Base-by-base conservation (phyloP, 176 grass and related monocot genomes). In the Alloteropsis semialata region DNA sequence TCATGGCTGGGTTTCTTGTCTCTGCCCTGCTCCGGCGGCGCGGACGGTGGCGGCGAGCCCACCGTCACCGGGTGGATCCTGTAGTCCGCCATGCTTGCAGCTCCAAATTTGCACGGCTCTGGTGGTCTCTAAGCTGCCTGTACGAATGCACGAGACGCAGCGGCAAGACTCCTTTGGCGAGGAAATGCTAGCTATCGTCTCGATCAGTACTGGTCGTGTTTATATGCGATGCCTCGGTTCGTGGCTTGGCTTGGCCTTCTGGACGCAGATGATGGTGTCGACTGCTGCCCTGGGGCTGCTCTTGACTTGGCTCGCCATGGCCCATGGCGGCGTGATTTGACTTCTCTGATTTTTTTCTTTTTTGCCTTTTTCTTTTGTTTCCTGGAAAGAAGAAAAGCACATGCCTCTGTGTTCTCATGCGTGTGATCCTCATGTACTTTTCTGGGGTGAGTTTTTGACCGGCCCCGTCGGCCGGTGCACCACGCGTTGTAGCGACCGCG, bases 41-140 rank as follows among this genome's bases (percentile, higher is more conserved):
- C 74, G 0, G 82, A 71, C 46, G 86, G 60, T 25, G 24, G 27
- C 22, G 78, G 81, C 32, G 74, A 60, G 30, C 84, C 92, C 62
- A 79, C 48, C 71, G 44, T 78, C 13, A 67, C 79, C 17, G 96
- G 96, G 51, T 98, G 86, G 79, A 98, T 89, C 53, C 70, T 91
- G 30, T 95, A 53, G 53, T 88, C 87, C n/a, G 81, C 72, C 90
- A 86, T 94, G 80, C 3, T 48, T 29, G 30, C 8, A 27, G 54
- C 56, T 37, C 29, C 51, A 21, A 77, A 43, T 41, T 53, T 19
- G 5, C 5, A 58, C 67, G 67, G 5, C 36, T 27, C 21, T 15
- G 41, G 2, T 6, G 19, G 70, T 21, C 7, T 43, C n/a, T 34
- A 28, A 75, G 72, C 11, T 54, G 72, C 42, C 59, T 51, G 12